These are phyloP conservation scores for Blumeriella jaapii DNA, from an alignment of 2,329 filamentous ascomycete genomes.

Conservation along the genomic window DNA sequence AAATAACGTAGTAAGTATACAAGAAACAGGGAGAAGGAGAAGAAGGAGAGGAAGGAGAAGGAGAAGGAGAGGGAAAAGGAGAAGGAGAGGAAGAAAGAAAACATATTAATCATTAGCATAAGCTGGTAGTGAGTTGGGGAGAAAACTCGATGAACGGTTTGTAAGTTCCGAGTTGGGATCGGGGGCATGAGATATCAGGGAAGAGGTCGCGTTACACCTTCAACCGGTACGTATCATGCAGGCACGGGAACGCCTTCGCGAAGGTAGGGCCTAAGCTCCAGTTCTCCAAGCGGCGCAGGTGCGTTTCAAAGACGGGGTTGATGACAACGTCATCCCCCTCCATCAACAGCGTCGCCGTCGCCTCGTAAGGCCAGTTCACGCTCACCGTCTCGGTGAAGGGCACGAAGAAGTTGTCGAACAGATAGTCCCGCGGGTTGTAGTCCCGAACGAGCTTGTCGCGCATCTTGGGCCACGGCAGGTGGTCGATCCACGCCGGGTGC, in stretches of 20 bases:
- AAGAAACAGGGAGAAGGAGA: no score
- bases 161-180: no score
- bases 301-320: constrained; percentile 77
- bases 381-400: constrained; percentile 66
- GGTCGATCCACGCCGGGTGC: constrained; percentile 75
- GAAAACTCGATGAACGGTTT: no score
- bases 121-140: no score
- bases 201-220: no score
- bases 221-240: constrained; percentile 34
- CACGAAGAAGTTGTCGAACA: constrained; percentile 74
- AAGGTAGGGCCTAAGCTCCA: constrained; percentile 71
- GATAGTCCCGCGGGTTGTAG: constrained; percentile 38
- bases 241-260: constrained; percentile 48
- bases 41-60: no score
- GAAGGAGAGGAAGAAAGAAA: no score
- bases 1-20: no score
- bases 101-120: no score
- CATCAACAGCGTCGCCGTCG: constrained; percentile 55
- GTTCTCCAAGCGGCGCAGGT: constrained; percentile 63
- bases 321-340: constrained; percentile 58
- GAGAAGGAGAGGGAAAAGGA: no score
- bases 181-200: no score
- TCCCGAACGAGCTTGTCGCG: constrained; percentile 51
- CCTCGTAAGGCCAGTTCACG: constrained; percentile 77
- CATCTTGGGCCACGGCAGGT: constrained; percentile 69